Base-by-base conservation (phyloP, 495 filamentous ascomycete species). In the Penicillium coprophilum region DNA sequence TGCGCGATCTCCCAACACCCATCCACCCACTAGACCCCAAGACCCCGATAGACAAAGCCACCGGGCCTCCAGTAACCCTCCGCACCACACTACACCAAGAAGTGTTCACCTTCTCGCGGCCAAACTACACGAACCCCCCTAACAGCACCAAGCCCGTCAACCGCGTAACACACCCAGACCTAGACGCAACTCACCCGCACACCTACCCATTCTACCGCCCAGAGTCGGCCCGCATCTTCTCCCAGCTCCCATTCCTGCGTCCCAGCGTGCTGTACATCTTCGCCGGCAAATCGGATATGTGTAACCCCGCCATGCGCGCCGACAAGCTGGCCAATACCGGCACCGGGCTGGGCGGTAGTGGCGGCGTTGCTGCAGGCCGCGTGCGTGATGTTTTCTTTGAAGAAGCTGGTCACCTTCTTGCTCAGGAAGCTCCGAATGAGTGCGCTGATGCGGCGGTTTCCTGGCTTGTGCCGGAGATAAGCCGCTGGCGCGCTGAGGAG, bases 201-300 rank as follows among this genome's bases (percentile, higher is more conserved):
- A 64, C 59, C 13, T 80, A 77, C 56, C 85, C 84, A 1, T 91
- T 96, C 72, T 92, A 94, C 76, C 79, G 89, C 4, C 78, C 90
- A 28, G 94, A 96, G 62, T 82, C 87, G 6, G 64, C 69, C 21
- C 68, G 69, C 10, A 85, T 87, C 31, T 87, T 89, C 54, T 58
- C 74, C 2, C 75, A 85, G 45, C 80, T 98, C 4, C 85, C 85
- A 0, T 66, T 80, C 56, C 72, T 98, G 32, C 82, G 88, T 2
- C 91, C 93, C 0, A 86, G 84, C n/a, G 86, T 88, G 19, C 73
- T 96, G 19, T 98, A 91, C 72, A 75, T 97, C 45, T 91, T 92
- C 68, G 93, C 85, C 28, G 81, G 71, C 7, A 72, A 78, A 32
- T 90, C 85, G 10, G 69, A 82, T 7, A 77, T 96, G 59, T 87